Evolutionary conservation across 345 rosid species (phyloP).

Genomic region (Jatropha curcas): DNA sequence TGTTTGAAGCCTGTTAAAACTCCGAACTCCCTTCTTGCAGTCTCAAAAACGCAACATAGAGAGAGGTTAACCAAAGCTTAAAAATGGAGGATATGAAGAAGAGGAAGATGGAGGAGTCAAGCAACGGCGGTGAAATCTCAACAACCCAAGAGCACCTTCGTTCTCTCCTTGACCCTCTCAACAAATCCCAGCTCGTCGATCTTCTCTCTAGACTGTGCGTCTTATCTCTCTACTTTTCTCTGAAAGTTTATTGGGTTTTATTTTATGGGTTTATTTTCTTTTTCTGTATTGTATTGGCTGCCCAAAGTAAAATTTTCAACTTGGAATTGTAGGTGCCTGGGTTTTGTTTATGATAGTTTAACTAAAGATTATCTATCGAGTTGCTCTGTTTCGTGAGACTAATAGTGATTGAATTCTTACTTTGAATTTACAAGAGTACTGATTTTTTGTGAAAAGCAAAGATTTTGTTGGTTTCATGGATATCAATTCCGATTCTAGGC

Average conservation of each 20-base stretch:
- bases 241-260: neutral
- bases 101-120: slow-evolving; percentile 58
- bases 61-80: too few species aligned
- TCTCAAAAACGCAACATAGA: neutral
- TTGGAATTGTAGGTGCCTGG: neutral
- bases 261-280: neutral
- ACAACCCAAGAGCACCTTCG: slow-evolving; percentile 48
- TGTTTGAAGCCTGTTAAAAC: neutral
- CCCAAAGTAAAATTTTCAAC: neutral
- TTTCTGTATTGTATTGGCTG: neutral
- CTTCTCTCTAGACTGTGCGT: slow-evolving; percentile 61
- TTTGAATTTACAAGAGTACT: neutral
- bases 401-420: neutral
- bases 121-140: slow-evolving; percentile 23
- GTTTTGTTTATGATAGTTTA: neutral
- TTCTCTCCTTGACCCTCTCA: slow-evolving; percentile 59
- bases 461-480: neutral
- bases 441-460: neutral
- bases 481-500: neutral
- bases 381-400: neutral
- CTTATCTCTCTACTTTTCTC: neutral
- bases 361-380: neutral
- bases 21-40: neutral
- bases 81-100: slow-evolving; percentile 53
- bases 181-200: slow-evolving; percentile 65